These are phyloP conservation scores for Huiozyma sinensis DNA, from an alignment of 805 yeast genomes.

Conservation along the genomic window DNA sequence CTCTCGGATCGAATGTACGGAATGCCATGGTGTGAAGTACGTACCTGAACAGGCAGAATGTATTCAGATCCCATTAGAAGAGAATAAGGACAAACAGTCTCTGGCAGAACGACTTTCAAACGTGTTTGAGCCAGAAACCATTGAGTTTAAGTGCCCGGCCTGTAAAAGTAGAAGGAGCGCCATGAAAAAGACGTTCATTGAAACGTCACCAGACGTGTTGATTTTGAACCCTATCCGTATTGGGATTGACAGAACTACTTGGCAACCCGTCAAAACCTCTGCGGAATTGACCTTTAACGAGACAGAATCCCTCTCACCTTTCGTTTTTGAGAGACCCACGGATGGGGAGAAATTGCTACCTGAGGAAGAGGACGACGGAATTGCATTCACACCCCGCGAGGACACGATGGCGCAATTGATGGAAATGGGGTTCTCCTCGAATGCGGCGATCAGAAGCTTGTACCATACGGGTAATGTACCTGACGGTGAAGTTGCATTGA, in stretches of 20 bases:
- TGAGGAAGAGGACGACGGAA: slow-evolving; percentile 13
- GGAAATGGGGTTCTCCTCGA: slow-evolving; percentile 82
- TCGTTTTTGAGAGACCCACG: slow-evolving; percentile 16
- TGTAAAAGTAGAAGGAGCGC: slow-evolving; percentile 33
- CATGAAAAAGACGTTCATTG: slow-evolving; percentile 17
- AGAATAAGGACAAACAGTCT: slow-evolving; percentile 15
- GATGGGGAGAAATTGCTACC: slow-evolving; percentile 16
- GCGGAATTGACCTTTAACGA: not conserved
- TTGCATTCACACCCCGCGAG: slow-evolving; percentile 44
- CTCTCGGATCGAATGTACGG: slow-evolving; percentile 43
- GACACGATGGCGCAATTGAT: slow-evolving; percentile 44
- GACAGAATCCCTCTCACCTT: not conserved
- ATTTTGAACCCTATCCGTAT: slow-evolving; percentile 71
- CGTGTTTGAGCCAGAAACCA: slow-evolving; percentile 30
- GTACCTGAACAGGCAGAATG: slow-evolving; percentile 48
- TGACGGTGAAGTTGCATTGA: slow-evolving; percentile 63
- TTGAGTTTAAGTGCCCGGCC: slow-evolving; percentile 54
- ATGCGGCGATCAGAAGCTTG: slow-evolving; percentile 56
- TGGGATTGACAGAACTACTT: slow-evolving; percentile 51
- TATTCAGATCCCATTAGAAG: slow-evolving; percentile 43
- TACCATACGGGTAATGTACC: slow-evolving; percentile 55
- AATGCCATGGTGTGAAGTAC: slow-evolving; percentile 53
- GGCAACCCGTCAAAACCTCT: slow-evolving; percentile 67
- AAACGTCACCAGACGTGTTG: slow-evolving; percentile 57
- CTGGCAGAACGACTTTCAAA: not conserved